phyloP scores from a whole-genome alignment of 208 protist genomes.

The Acanthamoeba royreba region DNA sequence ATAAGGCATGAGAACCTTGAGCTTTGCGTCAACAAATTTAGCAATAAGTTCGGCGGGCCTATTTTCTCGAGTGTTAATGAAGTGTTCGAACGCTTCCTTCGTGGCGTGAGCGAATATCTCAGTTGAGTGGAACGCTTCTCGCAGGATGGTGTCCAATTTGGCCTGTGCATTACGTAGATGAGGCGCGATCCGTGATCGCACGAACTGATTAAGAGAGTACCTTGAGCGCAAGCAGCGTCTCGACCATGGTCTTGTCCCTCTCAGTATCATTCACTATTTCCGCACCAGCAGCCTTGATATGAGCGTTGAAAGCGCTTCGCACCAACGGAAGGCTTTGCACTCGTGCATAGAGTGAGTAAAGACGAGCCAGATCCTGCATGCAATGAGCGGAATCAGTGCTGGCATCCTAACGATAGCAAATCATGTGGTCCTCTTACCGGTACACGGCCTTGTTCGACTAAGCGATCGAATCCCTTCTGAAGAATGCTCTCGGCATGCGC shows the following conservation, averaged over 20 bases:
- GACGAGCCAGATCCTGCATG: conserved; percentile 45
- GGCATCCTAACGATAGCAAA: background rate
- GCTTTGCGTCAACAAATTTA: conserved; percentile 86
- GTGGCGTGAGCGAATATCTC: conserved; percentile 76
- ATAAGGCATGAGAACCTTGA: conserved; percentile 71
- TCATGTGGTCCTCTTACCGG: background rate
- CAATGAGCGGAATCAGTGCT: background rate
- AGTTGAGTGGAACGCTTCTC: conserved; percentile 55
- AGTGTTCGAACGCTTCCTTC: conserved; percentile 87
- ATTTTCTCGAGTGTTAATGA: conserved; percentile 84
- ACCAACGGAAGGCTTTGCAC: conserved; percentile 50
- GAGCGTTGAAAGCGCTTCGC: conserved; percentile 21
- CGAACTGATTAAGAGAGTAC: conserved; percentile 35
- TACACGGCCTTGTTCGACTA: background rate
- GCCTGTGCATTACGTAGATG: background rate
- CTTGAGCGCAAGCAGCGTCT: conserved; percentile 86
- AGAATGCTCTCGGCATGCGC: conserved; percentile 56
- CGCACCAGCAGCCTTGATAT: conserved; percentile 64
- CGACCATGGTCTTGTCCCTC: conserved; percentile 76
- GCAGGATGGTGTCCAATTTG: conserved; percentile 55
- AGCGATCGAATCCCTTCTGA: conserved; percentile 13
- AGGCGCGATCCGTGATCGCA: background rate
- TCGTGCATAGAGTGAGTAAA: conserved; percentile 59
- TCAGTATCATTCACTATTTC: conserved; percentile 62
- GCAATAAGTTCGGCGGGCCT: conserved; percentile 87